phyloP scores from a whole-genome alignment of 305 asterid genomes.

The Fraxinus ornus region DNA sequence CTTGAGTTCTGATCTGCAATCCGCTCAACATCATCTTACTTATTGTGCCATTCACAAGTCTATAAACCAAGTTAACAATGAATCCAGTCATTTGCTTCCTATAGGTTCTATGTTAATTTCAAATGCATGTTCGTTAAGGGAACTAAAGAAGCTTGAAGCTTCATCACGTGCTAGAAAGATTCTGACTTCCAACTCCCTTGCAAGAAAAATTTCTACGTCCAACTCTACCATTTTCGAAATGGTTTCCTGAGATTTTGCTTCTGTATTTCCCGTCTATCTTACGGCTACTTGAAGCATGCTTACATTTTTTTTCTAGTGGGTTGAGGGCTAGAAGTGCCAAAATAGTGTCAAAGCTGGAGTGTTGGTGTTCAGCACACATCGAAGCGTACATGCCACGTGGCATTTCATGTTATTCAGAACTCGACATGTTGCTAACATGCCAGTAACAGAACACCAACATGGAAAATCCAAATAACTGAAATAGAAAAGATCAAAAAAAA shows the following conservation, averaged over 20 bases:
- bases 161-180: neutral
- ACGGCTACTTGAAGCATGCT: constrained; percentile 5
- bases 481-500: neutral
- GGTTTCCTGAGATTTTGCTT: neutral
- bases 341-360: neutral
- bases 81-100: neutral
- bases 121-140: neutral
- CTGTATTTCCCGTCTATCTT: neutral
- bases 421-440: neutral
- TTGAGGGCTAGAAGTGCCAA: neutral
- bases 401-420: neutral
- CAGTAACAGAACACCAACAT: neutral
- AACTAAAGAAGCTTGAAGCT: neutral
- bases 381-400: neutral
- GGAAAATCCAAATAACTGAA: neutral
- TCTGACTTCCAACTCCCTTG: neutral
- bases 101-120: neutral
- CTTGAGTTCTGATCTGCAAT: neutral
- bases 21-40: neutral
- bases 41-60: neutral
- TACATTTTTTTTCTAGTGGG: neutral
- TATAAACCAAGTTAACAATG: neutral
- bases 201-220: neutral
- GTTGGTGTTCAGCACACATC: neutral
- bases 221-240: neutral